These are phyloP conservation scores for Claviceps quebecensis DNA, from an alignment of 2,329 filamentous ascomycete genomes.

Conservation along the genomic window DNA sequence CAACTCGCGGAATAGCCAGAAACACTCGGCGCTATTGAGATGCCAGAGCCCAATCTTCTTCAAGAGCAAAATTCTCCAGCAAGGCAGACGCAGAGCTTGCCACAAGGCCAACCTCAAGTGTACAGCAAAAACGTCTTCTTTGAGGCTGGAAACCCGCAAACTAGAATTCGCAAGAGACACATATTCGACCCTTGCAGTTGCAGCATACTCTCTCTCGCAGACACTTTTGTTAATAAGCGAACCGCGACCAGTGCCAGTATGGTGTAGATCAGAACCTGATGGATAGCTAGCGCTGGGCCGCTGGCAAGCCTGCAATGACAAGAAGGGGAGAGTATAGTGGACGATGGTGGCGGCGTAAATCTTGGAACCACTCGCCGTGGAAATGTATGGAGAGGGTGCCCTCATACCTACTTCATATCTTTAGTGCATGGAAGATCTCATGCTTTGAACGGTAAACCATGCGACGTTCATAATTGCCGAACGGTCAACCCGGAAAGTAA, in stretches of 20 bases:
- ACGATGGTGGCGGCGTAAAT: background rate
- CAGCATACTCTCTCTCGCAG: conserved; percentile 25
- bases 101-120: conserved; percentile 32
- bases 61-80: conserved; percentile 28
- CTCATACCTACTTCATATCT: too few relatives aligned
- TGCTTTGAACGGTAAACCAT: too few relatives aligned
- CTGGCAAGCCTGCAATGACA: conserved; percentile 19
- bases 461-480: too few relatives aligned
- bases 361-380: too few relatives aligned
- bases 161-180: conserved; percentile 37
- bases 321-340: background rate
- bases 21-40: conserved; percentile 30
- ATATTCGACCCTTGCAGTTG: conserved; percentile 28
- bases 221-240: conserved; percentile 29
- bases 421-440: too few relatives aligned
- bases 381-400: too few relatives aligned
- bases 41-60: conserved; percentile 26
- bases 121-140: conserved; percentile 26
- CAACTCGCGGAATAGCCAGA: conserved; percentile 25
- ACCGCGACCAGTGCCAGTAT: conserved; percentile 35
- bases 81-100: conserved; percentile 29
- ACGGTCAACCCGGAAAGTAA: background rate
- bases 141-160: conserved; percentile 26
- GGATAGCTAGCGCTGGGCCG: conserved; percentile 36
- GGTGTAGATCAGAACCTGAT: conserved; percentile 35